A percentile compares a stretch with the other conserved stretches of the same genome.
These are phyloP conservation scores for Melanomma pulvis-pyrius DNA, from an alignment of 495 filamentous ascomycete genomes.

Conservation along the genomic window DNA sequence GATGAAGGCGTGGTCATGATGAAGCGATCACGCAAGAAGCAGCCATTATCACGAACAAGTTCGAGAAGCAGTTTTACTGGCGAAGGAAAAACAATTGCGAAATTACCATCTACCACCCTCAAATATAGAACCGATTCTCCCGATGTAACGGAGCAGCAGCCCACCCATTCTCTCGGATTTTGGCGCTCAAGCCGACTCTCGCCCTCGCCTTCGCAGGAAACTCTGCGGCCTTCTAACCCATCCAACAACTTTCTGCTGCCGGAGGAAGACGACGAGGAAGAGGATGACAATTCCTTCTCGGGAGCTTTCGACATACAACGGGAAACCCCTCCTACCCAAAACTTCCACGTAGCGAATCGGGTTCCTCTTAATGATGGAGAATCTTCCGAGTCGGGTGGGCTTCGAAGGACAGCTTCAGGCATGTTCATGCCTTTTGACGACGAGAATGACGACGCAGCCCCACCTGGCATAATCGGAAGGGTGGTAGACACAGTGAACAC, in stretches of 20 bases:
- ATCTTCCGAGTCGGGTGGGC: conserved; percentile 41
- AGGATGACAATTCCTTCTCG: conserved; percentile 60
- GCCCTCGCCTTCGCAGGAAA: conserved; percentile 77
- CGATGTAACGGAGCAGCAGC: conserved; percentile 56
- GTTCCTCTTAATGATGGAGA: background rate
- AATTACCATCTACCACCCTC: conserved; percentile 86
- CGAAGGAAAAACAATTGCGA: conserved; percentile 91
- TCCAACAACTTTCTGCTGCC: conserved; percentile 69
- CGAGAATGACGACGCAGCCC: conserved; percentile 63
- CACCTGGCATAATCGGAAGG: conserved; percentile 69
- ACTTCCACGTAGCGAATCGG: background rate
- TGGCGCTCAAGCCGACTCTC: conserved; percentile 52
- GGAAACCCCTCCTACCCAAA: background rate
- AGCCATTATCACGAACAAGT: conserved; percentile 48
- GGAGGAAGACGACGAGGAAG: conserved; percentile 54
- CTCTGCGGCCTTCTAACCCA: conserved; percentile 68
- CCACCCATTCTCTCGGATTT: conserved; percentile 37
- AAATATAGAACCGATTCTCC: conserved; percentile 86
- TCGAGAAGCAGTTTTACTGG: conserved; percentile 56
- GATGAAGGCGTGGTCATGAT: conserved; percentile 86
- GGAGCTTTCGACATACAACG: conserved; percentile 47
- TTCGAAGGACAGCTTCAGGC: conserved; percentile 74
- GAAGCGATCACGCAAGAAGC: conserved; percentile 61
- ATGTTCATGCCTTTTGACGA: conserved; percentile 87
- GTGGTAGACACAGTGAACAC: conserved; percentile 96